These are phyloP conservation scores for Drosera capensis DNA, from an alignment of 148 eudicot species.

Conservation along the genomic window DNA sequence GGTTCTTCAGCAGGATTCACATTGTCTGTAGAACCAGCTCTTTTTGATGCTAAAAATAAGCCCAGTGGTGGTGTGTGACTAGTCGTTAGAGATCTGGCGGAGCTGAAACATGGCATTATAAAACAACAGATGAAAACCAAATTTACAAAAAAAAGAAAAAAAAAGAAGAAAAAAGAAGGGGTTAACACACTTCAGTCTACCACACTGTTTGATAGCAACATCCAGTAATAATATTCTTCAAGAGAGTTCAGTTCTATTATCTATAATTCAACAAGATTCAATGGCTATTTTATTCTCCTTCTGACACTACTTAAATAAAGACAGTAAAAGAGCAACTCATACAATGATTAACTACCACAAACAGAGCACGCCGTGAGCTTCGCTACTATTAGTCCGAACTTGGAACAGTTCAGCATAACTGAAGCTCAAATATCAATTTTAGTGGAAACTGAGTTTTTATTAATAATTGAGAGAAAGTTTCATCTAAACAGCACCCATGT, in stretches of 20 bases:
- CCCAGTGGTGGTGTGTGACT: slow-evolving; percentile 46
- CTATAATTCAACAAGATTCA: too few relatives aligned
- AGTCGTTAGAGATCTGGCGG: slow-evolving; percentile 57
- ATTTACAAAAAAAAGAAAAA: slow-evolving; percentile 5
- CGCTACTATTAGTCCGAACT: too few relatives aligned
- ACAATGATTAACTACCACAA: too few relatives aligned
- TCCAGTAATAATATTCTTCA: not conserved
- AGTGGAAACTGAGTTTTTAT: too few relatives aligned
- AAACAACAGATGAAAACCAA: not conserved
- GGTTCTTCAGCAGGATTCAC: slow-evolving; percentile 30
- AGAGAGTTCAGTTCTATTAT: too few relatives aligned
- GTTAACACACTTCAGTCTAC: not conserved
- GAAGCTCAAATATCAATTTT: too few relatives aligned
- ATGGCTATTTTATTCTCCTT: too few relatives aligned
- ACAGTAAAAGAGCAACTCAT: too few relatives aligned
- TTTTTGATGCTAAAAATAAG: slow-evolving; percentile 20
- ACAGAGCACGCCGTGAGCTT: too few relatives aligned
- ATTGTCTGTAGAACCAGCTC: slow-evolving; percentile 9
- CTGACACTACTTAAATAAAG: too few relatives aligned
- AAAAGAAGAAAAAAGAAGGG: not conserved
- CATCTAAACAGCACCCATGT: not conserved
- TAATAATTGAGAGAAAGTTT: too few relatives aligned
- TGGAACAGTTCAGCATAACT: too few relatives aligned
- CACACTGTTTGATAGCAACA: not conserved
- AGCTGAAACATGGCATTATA: slow-evolving; percentile 17